A percentile compares a stretch with the other conserved stretches of the same genome.
Evolutionary conservation across 805 yeast species (phyloP).

Genomic region (Saturnispora hagleri): DNA sequence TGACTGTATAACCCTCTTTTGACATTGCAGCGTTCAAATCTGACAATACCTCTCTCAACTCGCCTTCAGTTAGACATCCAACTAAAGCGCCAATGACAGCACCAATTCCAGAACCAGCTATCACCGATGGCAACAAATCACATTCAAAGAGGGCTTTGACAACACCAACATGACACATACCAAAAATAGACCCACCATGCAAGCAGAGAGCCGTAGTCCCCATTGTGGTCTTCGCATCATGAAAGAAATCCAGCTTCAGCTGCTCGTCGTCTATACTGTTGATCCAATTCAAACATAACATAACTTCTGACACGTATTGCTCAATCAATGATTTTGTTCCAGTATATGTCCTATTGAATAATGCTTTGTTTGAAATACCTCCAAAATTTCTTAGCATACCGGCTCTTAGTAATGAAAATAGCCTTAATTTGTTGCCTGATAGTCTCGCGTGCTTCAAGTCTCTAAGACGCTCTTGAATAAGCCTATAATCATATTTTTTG

Average conservation of each 20-base stretch:
- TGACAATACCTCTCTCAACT: slow-evolving; percentile 38
- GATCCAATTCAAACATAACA: slow-evolving; percentile 44
- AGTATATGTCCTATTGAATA: slow-evolving; percentile 72
- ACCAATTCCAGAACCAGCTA: slow-evolving; percentile 91
- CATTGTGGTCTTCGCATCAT: slow-evolving; percentile 75
- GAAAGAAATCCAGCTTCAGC: slow-evolving; percentile 65
- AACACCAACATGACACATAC: slow-evolving; percentile 89
- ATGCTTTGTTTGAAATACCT: slow-evolving; percentile 69
- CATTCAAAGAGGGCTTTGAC: slow-evolving; percentile 72
- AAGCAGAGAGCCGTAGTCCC: slow-evolving; percentile 86
- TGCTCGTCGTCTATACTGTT: slow-evolving; percentile 30
- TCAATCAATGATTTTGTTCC: slow-evolving; percentile 90
- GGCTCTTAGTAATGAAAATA: slow-evolving; percentile 64
- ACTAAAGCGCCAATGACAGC: slow-evolving; percentile 85
- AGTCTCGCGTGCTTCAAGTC: slow-evolving; percentile 53
- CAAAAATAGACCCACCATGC: slow-evolving; percentile 94
- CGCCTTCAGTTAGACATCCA: slow-evolving; percentile 63
- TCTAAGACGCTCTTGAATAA: slow-evolving; percentile 67
- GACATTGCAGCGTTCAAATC: slow-evolving; percentile 26
- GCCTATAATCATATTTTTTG: slow-evolving; percentile 70
- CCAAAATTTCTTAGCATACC: slow-evolving; percentile 88
- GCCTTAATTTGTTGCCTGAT: slow-evolving; percentile 43
- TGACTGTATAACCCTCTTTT: slow-evolving; percentile 31
- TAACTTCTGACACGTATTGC: slow-evolving; percentile 71
- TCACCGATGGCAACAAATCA: slow-evolving; percentile 70